Base-by-base conservation (phyloP, 2,329 filamentous ascomycete species). In the Coniochaeta hoffmannii region DNA sequence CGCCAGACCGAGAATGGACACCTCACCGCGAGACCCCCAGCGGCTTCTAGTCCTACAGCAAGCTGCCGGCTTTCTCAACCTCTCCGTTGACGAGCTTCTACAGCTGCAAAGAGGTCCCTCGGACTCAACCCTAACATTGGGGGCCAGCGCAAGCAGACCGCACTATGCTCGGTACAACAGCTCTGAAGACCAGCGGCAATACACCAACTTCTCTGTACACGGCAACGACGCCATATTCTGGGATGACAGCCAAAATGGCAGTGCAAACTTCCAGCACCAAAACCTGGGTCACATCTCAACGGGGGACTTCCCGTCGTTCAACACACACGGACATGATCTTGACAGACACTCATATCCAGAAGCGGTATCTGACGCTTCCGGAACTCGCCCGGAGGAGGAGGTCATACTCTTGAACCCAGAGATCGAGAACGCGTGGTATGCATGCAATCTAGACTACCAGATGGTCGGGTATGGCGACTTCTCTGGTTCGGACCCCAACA, bases 41-140 rank as follows among this genome's bases (percentile, higher is more conserved):
- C 41, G 26, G 41, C 41, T 46, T 12, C 22, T 46, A 4, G 24
- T 28, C 5, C 22, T 64, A 24, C 62, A 61, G 53, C 58, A 60
- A 1, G 62, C 61, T 17, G 62, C 62, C 2, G 62, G 62, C 7
- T 59, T 64, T 11, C 44, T 64, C 31, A 60, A 61, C 30, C 55
- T 64, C 34, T 61, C 60, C 3, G 61, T 64, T 15, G 62, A 64
- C 50, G 62, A 64, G 55, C 53, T 64, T 41, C 59, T 64, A 31
- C 58, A 61, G 38, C 14, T 46, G 15, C 61, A 61, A 41, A 56
- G 60, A 26, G 53, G 57, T 2, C 38, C 34, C 22, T 26, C 53
- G 15, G 15, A 10, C 41, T 46, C 41, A 19, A 46, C 30, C 34
- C 46, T 28, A 26, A 53, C 22, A 24, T 28, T 32, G 12, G 31